Conservation (phyloP, 176 grass and related monocot genomes). For the Themeda triandra region DNA sequence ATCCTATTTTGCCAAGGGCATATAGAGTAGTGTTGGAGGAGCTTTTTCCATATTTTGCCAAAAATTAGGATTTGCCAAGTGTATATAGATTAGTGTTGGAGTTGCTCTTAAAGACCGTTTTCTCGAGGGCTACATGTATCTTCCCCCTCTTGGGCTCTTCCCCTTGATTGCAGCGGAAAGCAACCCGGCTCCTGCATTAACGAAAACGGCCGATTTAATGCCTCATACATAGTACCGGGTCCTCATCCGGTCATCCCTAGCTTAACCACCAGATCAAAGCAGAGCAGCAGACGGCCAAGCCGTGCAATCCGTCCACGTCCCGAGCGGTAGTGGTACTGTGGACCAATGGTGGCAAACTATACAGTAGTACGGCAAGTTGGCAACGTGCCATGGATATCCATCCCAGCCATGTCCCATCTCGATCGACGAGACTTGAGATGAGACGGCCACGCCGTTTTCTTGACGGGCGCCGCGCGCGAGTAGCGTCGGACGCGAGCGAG, state of each 20-base stretch:
- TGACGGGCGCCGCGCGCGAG: neutral
- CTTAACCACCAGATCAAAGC: no score
- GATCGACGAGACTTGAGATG: neutral
- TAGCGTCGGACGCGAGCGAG: neutral
- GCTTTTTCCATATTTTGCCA: no score
- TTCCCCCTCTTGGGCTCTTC: neutral
- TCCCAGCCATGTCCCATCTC: neutral
- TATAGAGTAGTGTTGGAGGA: no score
- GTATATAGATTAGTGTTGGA: no score
- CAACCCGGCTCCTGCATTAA: neutral
- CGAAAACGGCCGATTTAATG: conserved; percentile 1
- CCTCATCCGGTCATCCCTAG: no score
- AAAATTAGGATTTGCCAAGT: no score
- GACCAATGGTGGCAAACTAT: no score
- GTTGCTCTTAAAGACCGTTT: no score
- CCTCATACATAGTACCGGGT: neutral
- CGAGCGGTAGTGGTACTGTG: neutral
- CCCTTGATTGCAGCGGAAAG: conserved; percentile 20
- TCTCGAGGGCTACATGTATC: conserved; percentile 29
- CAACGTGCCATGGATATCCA: no score
- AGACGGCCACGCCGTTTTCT: no score
- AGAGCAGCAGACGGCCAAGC: neutral
- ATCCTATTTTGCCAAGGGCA: no score
- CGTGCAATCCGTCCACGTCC: neutral
- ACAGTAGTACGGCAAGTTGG: no score